Evolutionary conservation across 1,284 basidiomycete genomes (phyloP).

Genomic region (Naganishia albida): DNA sequence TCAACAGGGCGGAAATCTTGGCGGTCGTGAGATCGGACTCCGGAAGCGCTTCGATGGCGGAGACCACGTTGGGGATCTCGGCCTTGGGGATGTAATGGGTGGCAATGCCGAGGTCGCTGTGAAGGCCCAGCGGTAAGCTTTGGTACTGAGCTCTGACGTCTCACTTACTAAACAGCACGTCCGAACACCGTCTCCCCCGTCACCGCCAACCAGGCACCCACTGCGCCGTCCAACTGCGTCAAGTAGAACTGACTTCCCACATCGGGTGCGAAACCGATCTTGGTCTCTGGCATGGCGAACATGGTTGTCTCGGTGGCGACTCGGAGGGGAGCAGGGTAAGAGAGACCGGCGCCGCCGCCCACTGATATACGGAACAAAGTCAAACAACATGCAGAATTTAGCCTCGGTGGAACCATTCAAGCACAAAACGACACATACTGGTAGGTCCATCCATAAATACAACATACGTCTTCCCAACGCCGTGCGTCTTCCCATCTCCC

Average conservation of each 20-base stretch:
- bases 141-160: neutral
- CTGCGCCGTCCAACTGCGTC: conserved; percentile 81
- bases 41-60: conserved; percentile 47
- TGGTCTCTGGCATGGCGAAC: conserved; percentile 97
- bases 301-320: conserved; percentile 90
- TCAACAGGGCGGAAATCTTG: conserved; percentile 39
- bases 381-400: neutral
- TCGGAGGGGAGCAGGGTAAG: conserved; percentile 83
- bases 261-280: conserved; percentile 65
- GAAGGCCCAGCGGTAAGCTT: conserved; percentile 9
- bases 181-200: conserved; percentile 75
- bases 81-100: conserved; percentile 84
- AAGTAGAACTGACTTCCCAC: conserved; percentile 91
- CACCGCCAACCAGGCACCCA: conserved; percentile 92
- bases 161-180: conserved; percentile 75
- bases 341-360: conserved; percentile 93
- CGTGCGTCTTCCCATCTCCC: conserved; percentile 6
- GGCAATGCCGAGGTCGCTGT: conserved; percentile 81
- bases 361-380: conserved; percentile 60
- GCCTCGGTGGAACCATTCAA: conserved; percentile 27
- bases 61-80: conserved; percentile 64
- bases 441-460: conserved; percentile 87
- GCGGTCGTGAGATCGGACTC: conserved; percentile 39
- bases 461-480: conserved; percentile 75
- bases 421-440: conserved; percentile 61